Evolutionary conservation across 2,329 filamentous ascomycete species (phyloP).

Genomic region (Fusarium nodosum): DNA sequence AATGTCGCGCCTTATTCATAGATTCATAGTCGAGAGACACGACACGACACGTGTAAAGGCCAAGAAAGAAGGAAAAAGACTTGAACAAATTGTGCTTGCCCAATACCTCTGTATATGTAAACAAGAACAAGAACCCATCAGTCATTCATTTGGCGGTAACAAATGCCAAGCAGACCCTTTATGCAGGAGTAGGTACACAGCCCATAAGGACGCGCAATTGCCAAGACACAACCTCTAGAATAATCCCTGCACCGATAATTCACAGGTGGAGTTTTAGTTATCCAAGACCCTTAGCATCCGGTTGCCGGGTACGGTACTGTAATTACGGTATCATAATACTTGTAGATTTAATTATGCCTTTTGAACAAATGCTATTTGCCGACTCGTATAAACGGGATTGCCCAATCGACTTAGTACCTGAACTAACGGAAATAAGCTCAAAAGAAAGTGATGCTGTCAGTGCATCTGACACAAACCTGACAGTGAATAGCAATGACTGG

Average conservation of each 20-base stretch:
- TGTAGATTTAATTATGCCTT: background rate
- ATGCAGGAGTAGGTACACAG: constrained; percentile 35
- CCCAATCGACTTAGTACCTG: background rate
- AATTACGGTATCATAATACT: constrained; percentile 1
- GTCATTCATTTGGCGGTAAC: background rate
- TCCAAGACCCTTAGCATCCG: constrained; percentile 18
- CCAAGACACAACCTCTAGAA: constrained; percentile 7
- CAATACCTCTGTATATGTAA: background rate
- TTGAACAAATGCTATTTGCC: background rate
- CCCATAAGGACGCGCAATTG: constrained; percentile 42
- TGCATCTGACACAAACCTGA: background rate
- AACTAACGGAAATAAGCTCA: background rate
- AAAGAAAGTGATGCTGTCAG: constrained; percentile 4
- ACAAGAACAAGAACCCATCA: background rate
- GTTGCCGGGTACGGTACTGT: background rate
- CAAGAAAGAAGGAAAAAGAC: background rate
- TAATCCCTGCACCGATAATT: constrained; percentile 6
- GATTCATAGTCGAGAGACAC: too few relatives aligned
- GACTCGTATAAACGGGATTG: background rate
- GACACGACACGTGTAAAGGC: constrained; percentile 8
- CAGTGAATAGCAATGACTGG: background rate
- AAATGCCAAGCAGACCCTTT: constrained; percentile 25
- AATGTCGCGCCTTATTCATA: background rate
- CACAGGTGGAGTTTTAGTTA: constrained; percentile 1
- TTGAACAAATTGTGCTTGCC: too few relatives aligned